Percentiles rank a stretch among this genome's conserved stretches.
Evolutionary conservation across 1,284 basidiomycete species (phyloP).

Genomic region (Ustilago hordei): DNA sequence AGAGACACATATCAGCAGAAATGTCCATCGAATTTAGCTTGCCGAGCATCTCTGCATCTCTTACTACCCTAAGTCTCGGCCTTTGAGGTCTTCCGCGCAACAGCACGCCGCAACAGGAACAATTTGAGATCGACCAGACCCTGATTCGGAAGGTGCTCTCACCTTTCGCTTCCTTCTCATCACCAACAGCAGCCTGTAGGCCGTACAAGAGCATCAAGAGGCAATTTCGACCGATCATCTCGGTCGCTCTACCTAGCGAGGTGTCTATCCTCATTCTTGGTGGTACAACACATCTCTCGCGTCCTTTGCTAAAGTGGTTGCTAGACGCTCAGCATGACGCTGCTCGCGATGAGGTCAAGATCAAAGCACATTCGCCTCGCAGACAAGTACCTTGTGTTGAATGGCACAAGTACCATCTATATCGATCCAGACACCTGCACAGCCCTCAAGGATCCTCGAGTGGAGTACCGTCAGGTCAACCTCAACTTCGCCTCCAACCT

Average conservation of each 20-base stretch:
- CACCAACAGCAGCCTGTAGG: neutral
- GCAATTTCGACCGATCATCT: conserved; percentile 3
- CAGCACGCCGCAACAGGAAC: neutral
- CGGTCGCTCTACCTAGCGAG: conserved; percentile 16
- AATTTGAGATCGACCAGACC: neutral
- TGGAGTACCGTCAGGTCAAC: conserved; percentile 60
- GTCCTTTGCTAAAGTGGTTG: conserved; percentile 51
- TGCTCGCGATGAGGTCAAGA: conserved; percentile 7
- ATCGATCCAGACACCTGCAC: conserved; percentile 41
- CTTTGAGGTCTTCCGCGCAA: neutral
- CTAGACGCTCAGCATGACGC: conserved; percentile 16
- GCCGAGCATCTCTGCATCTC: conserved; percentile 4
- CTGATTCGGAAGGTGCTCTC: neutral
- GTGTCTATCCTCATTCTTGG: conserved; percentile 57
- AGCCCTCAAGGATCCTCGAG: conserved; percentile 48
- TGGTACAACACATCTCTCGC: conserved; percentile 42
- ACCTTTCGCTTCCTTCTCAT: neutral
- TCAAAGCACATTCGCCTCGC: conserved; percentile 52
- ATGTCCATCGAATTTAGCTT: conserved; percentile 4
- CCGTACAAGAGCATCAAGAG: neutral
- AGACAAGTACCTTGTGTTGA: conserved; percentile 54
- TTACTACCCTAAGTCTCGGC: neutral
- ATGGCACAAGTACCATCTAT: conserved; percentile 39
- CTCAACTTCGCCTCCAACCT: conserved; percentile 34
- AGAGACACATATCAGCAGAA: neutral